phyloP scores from a whole-genome alignment of 108 stramenopile species.

The Cyclotella kingstonii region DNA sequence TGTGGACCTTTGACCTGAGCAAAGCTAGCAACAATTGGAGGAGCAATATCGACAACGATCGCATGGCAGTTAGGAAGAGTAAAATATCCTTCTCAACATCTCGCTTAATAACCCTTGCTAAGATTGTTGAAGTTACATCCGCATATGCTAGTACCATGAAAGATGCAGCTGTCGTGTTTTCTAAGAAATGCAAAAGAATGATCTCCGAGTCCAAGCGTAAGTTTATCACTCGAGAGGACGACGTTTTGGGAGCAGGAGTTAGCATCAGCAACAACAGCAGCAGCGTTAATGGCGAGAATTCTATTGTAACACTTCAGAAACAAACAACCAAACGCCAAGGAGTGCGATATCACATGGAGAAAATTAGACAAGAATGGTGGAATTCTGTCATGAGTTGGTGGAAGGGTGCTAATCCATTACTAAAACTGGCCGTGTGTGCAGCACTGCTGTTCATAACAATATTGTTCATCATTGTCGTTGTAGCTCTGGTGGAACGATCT shows the following conservation, averaged over 20 bases:
- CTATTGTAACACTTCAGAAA: not conserved
- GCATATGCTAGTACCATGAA: conserved; percentile 5
- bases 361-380: no score
- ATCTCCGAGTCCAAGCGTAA: conserved; percentile 7
- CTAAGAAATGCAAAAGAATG: not conserved
- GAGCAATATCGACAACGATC: not conserved
- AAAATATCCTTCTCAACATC: not conserved
- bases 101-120: conserved; percentile 1
- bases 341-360: no score
- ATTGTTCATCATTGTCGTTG: conserved; percentile 8
- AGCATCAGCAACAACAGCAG: not conserved
- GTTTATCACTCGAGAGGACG: not conserved
- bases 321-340: not conserved
- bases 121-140: conserved; percentile 8
- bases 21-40: not conserved
- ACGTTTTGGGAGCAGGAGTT: not conserved
- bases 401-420: conserved; percentile 12
- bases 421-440: conserved; percentile 8
- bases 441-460: conserved; percentile 13
- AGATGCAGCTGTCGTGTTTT: not conserved
- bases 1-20: no score
- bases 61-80: not conserved
- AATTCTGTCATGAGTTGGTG: conserved; percentile 1
- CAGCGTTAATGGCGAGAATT: conserved; percentile 6
- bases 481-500: conserved; percentile 2